phyloP scores from a whole-genome alignment of 176 grass and related monocot genomes.

The Raddia distichophylla region DNA sequence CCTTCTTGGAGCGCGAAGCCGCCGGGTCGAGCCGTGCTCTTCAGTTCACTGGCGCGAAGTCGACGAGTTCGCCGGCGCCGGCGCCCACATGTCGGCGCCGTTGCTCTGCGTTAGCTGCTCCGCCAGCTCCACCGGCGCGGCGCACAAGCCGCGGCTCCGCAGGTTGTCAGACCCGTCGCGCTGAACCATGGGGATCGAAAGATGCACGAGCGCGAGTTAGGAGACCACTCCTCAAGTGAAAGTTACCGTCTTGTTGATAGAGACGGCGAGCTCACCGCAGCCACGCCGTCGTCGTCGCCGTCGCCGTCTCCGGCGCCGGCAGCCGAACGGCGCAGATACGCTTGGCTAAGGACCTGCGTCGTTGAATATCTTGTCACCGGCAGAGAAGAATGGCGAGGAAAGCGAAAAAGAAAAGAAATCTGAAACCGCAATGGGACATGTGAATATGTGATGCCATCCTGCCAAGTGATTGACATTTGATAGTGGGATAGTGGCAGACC shows the following conservation, averaged over 20 bases:
- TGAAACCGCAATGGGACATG: neutral
- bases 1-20: neutral
- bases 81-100: constrained; percentile 66
- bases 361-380: neutral
- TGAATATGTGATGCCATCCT: neutral
- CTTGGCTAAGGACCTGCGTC: constrained; percentile 47
- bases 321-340: constrained; percentile 41
- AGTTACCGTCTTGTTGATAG: neutral
- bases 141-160: constrained; percentile 52
- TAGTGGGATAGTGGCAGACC: constrained; percentile 20
- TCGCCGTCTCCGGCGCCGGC: neutral
- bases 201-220: neutral
- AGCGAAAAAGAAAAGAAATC: neutral
- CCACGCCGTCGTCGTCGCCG: neutral
- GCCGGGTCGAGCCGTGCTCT: neutral
- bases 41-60: constrained; percentile 6
- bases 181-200: constrained; percentile 37
- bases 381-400: neutral
- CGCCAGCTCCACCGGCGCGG: constrained; percentile 42
- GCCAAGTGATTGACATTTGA: neutral
- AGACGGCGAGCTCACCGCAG: constrained; percentile 40
- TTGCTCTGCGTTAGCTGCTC: constrained; percentile 50
- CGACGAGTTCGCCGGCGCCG: constrained; percentile 40
- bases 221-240: neutral
- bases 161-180: constrained; percentile 45